phyloP scores from a whole-genome alignment of 257 asterid species.

The Jacaranda mimosifolia region DNA sequence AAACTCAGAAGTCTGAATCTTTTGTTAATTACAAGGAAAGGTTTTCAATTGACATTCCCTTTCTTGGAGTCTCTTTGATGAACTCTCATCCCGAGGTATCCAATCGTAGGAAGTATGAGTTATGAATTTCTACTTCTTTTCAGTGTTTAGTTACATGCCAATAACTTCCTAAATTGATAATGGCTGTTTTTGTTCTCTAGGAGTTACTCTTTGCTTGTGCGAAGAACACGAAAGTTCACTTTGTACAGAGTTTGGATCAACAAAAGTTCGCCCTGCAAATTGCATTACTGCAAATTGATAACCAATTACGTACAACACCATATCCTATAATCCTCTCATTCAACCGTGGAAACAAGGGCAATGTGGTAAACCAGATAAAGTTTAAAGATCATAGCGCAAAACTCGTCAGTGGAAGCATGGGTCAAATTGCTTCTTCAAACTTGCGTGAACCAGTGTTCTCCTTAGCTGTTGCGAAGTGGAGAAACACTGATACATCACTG shows the following conservation, averaged over 20 bases:
- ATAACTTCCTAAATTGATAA: conserved; percentile 7
- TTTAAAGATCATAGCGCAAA: conserved; percentile 48
- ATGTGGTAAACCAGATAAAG: conserved; percentile 54
- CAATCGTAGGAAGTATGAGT: conserved; percentile 9
- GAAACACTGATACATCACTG: conserved; percentile 70
- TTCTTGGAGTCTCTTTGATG: conserved; percentile 88
- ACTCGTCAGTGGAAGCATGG: conserved; percentile 47
- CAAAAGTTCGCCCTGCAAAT: conserved; percentile 81
- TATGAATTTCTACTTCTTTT: conserved; percentile 8
- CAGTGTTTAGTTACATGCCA: conserved; percentile 21
- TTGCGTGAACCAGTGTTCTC: conserved; percentile 78
- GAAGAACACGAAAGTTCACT: conserved; percentile 64
- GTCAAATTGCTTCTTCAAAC: conserved; percentile 51
- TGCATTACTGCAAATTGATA: conserved; percentile 84
- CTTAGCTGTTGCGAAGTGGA: conserved; percentile 87
- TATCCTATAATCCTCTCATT: conserved; percentile 92
- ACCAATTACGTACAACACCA: conserved; percentile 76
- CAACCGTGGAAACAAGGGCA: conserved; percentile 64
- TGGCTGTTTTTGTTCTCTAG: conserved; percentile 54
- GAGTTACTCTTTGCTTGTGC: conserved; percentile 93
- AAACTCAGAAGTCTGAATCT: conserved; percentile 56
- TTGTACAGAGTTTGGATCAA: conserved; percentile 80
- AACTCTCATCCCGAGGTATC: conserved; percentile 88
- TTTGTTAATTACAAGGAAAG: conserved; percentile 67
- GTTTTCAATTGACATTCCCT: conserved; percentile 74